Evolutionary conservation across 352 stramenopile species (phyloP).

Genomic region (Globisporangium parvum): DNA sequence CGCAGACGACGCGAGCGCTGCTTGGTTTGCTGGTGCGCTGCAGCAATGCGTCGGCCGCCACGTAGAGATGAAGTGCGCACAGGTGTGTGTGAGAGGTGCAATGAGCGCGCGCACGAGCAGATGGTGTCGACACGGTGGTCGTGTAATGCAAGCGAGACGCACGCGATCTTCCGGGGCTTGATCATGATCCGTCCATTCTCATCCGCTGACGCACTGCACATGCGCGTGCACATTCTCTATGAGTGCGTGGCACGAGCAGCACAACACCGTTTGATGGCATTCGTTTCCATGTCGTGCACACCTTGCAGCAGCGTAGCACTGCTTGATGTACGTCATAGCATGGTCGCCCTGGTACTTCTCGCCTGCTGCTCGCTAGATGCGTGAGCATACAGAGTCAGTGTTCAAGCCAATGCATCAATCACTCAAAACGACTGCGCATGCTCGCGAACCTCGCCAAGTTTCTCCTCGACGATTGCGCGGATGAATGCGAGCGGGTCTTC

Average conservation of each 20-base stretch:
- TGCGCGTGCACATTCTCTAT: background rate
- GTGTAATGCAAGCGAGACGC: conserved; percentile 1
- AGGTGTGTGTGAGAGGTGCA: background rate
- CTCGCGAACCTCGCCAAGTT: conserved; percentile 56
- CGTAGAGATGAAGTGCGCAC: background rate
- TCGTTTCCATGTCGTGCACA: conserved; percentile 7
- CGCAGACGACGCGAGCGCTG: conserved; percentile 5
- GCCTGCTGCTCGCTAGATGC: conserved; percentile 20
- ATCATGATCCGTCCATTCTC: conserved; percentile 79
- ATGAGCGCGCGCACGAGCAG: background rate
- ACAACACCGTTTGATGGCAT: background rate
- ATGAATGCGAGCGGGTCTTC: conserved; percentile 87
- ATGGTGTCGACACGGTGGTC: too few relatives aligned
- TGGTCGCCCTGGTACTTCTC: conserved; percentile 83
- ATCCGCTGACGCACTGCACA: conserved; percentile 62
- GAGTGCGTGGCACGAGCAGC: background rate
- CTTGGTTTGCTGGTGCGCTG: conserved; percentile 9
- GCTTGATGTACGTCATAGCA: conserved; percentile 77
- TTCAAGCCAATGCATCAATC: background rate
- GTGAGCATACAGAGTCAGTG: background rate
- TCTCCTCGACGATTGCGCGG: conserved; percentile 72
- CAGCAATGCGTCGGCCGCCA: background rate
- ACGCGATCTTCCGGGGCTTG: conserved; percentile 63
- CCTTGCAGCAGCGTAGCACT: conserved; percentile 83
- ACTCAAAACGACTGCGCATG: background rate